Base-by-base conservation (phyloP, 768 basidiomycete species). In the Amyloporia xantha region DNA sequence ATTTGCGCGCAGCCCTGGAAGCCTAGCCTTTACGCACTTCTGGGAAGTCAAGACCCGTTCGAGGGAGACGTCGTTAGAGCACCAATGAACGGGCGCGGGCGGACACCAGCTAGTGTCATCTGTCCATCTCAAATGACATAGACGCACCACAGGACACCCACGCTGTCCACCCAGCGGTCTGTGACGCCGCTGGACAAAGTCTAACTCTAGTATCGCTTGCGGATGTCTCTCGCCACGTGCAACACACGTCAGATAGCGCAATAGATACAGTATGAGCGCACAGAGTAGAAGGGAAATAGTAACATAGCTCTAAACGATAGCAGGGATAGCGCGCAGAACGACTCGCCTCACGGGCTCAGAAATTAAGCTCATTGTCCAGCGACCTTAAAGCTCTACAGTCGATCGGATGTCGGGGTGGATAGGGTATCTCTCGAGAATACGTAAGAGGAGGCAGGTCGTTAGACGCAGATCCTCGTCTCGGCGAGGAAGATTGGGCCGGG, bases 371-470 rank as follows among this genome's bases (percentile, higher is more conserved):
- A 53, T 28, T 39, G 35, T 58, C 57, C 48, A 54, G 48, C 46
- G 53, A 51, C 20, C 83, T 83, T 43, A 88, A 68, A 5, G 81
- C 80, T 60, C 78, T 75, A 62, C 86, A 83, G 59, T 88, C 86
- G 46, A 83, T 62, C 2, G 82, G 81, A 60, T 87, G 85, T 41
- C 86, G 76, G 45, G 76, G 75, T 15, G 74, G 75, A 13, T 80
- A 81, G 15, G 82, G 73, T 11, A 77, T 71, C 21, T 71, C 77
- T 61, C 77, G 72, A 17, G 85, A 72, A 60, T 83, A 85, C 25
- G 77, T 71, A 13, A 87, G 66, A 19, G 85, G 85, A 2, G 83
- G 82, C 24, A 86, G 76, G 40, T 41, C 40, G 41, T 48, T 53
- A 36, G 55, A 59, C 37, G 44, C n/a, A 38, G 55, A 33, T 25